A percentile compares a stretch with the other conserved stretches of the same genome.
Conservation (phyloP, 2,329 filamentous ascomycete species). For the Myotisia sp. region DNA sequence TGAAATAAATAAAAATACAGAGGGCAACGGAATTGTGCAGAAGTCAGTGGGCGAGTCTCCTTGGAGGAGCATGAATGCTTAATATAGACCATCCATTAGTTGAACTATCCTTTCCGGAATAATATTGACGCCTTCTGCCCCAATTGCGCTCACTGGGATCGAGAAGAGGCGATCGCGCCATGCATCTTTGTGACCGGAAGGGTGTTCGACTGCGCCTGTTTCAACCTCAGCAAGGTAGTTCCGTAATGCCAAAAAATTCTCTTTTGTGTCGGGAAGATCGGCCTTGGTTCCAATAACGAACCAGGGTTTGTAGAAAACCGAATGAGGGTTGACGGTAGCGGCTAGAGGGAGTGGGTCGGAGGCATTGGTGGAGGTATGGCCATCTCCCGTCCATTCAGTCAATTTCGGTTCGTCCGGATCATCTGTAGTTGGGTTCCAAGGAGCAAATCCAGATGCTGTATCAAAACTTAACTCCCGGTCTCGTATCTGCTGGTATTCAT, state of each 20-base stretch:
- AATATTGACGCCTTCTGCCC: constrained; percentile 62
- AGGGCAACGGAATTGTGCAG: too few relatives aligned
- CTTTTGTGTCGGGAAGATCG: constrained; percentile 62
- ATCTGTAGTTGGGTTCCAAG: constrained; percentile 28
- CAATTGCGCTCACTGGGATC: constrained; percentile 81
- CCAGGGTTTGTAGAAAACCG: constrained; percentile 90
- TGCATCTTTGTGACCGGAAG: constrained; percentile 55
- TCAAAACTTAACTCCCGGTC: constrained; percentile 56
- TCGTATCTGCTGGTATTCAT: constrained; percentile 70
- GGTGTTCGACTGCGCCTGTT: constrained; percentile 51
- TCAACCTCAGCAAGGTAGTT: constrained; percentile 56
- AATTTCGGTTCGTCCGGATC: constrained; percentile 9
- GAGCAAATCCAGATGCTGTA: constrained; percentile 46
- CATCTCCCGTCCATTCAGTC: constrained; percentile 8
- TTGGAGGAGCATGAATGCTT: too few relatives aligned
- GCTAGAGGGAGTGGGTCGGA: constrained; percentile 26
- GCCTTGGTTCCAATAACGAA: constrained; percentile 91
- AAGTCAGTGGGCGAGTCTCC: too few relatives aligned
- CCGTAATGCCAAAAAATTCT: constrained; percentile 58
- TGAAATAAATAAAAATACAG: too few relatives aligned
- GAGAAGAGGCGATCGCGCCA: constrained; percentile 45
- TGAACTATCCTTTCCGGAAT: constrained; percentile 31
- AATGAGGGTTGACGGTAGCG: constrained; percentile 46
- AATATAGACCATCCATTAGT: constrained; percentile 22
- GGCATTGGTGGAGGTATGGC: constrained; percentile 2